Conservation (phyloP, 2,329 filamentous ascomycete species). For the Exserohilum rostratum region DNA sequence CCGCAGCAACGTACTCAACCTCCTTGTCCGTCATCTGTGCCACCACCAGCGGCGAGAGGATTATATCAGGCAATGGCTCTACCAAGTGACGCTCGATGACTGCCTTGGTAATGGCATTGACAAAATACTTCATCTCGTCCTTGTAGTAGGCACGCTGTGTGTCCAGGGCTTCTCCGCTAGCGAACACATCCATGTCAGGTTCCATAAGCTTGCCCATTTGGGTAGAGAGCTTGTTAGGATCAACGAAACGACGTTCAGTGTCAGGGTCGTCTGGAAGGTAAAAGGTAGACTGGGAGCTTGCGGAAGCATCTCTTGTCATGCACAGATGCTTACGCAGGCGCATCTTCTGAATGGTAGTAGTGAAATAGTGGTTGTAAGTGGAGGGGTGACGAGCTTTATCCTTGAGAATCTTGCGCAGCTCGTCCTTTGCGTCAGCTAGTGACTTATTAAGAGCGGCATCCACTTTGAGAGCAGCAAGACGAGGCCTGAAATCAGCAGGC, state of each 20-base stretch:
- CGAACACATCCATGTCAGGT: constrained; percentile 44
- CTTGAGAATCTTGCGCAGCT: constrained; percentile 55
- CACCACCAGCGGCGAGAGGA: constrained; percentile 42
- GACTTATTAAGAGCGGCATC: constrained; percentile 51
- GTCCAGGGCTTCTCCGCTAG: constrained; percentile 46
- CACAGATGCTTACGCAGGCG: constrained; percentile 17
- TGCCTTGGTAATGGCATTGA: constrained; percentile 42
- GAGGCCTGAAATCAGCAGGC: constrained; percentile 49
- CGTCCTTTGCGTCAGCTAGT: constrained; percentile 41
- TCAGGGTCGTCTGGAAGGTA: not conserved
- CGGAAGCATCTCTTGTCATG: not conserved
- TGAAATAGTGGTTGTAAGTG: constrained; percentile 59
- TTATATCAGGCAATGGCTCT: constrained; percentile 29
- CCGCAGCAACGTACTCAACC: constrained; percentile 42
- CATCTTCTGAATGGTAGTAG: constrained; percentile 28
- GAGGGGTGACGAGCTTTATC: constrained; percentile 58
- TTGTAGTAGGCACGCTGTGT: constrained; percentile 47
- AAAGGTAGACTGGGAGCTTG: too few relatives aligned
- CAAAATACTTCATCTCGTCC: constrained; percentile 47
- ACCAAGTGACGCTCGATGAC: constrained; percentile 50
- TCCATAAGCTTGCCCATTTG: constrained; percentile 15
- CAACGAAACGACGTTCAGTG: not conserved
- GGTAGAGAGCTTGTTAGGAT: not conserved
- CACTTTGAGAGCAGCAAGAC: constrained; percentile 49
- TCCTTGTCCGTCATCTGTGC: constrained; percentile 42